A percentile compares a stretch with the other conserved stretches of the same genome.
Evolutionary conservation across 1,284 basidiomycete species (phyloP).

Genomic region (Ganoderma multipileum): DNA sequence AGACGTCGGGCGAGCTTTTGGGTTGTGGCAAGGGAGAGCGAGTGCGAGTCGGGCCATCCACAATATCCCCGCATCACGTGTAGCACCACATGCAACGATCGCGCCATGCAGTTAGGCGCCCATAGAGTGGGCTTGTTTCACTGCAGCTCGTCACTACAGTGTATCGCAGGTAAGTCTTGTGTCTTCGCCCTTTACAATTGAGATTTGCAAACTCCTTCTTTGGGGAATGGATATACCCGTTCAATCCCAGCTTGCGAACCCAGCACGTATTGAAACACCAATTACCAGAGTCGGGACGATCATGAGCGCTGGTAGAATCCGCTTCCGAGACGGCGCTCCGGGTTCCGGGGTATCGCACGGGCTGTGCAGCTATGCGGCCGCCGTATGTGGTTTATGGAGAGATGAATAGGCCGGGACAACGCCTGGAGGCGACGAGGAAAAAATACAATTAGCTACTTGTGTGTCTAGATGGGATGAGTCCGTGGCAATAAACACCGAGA

Average conservation of each 20-base stretch:
- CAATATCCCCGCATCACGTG: constrained; percentile 31
- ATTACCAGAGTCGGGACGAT: too few relatives aligned
- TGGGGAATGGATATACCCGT: too few relatives aligned
- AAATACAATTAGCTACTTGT: constrained; percentile 24
- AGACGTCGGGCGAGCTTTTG: constrained; percentile 26
- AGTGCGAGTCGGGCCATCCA: constrained; percentile 25
- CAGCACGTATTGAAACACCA: too few relatives aligned
- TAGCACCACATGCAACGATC: constrained; percentile 21
- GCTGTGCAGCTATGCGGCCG: background rate
- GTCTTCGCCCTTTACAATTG: too few relatives aligned
- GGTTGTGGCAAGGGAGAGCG: constrained; percentile 14
- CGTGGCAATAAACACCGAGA: constrained; percentile 15
- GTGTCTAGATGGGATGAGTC: constrained; percentile 20
- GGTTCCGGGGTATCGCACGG: too few relatives aligned
- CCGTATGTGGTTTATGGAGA: background rate
- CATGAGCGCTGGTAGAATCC: too few relatives aligned
- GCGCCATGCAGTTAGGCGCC: constrained; percentile 23
- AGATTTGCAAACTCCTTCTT: too few relatives aligned
- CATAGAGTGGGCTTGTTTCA: background rate
- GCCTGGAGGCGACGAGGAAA: background rate
- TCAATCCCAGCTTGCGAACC: too few relatives aligned
- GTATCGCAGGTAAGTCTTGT: background rate
- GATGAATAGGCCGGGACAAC: background rate
- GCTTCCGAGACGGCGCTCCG: too few relatives aligned
- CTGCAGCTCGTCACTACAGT: too few relatives aligned